A percentile compares a stretch with the other conserved stretches of the same genome.
Conservation (phyloP, 2,329 filamentous ascomycete species). For the Venturia pyrina region DNA sequence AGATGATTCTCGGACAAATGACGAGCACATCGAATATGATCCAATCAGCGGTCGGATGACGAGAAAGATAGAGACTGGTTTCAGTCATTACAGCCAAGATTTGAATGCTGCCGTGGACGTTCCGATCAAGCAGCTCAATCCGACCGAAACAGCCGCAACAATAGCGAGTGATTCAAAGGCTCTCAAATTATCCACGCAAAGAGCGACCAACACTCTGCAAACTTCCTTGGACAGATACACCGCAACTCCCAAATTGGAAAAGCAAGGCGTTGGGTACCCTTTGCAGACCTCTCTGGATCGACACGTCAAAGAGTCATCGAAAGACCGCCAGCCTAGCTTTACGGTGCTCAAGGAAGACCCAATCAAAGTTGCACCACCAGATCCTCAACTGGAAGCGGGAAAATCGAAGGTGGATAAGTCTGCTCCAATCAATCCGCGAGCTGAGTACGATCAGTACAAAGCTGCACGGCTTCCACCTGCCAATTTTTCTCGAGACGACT, state of each 20-base stretch:
- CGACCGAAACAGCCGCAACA: neutral
- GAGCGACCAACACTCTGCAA: neutral
- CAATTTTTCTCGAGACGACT: neutral
- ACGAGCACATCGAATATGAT: slow-evolving; percentile 9
- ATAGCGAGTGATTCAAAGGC: neutral
- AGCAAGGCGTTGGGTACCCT: neutral
- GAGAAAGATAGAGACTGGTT: neutral
- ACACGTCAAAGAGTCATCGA: neutral
- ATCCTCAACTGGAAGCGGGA: neutral
- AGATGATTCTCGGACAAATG: neutral
- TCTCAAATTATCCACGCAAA: neutral
- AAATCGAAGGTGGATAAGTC: neutral
- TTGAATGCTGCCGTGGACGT: slow-evolving; percentile 2
- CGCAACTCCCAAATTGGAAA: neutral
- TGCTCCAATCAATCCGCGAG: neutral
- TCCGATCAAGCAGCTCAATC: neutral
- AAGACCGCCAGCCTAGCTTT: neutral
- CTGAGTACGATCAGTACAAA: slow-evolving; percentile 10
- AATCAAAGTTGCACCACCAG: neutral
- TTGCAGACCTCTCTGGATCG: neutral
- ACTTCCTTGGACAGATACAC: neutral
- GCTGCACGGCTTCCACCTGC: neutral
- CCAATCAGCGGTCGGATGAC: slow-evolving; percentile 13
- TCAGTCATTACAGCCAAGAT: slow-evolving; percentile 5
- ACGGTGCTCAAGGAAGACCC: slow-evolving; percentile 10